A percentile compares a stretch with the other conserved stretches of the same genome.
These are phyloP conservation scores for Dichotomocladium elegans DNA, from an alignment of 371 early-diverging fungal genomes.

Conservation along the genomic window DNA sequence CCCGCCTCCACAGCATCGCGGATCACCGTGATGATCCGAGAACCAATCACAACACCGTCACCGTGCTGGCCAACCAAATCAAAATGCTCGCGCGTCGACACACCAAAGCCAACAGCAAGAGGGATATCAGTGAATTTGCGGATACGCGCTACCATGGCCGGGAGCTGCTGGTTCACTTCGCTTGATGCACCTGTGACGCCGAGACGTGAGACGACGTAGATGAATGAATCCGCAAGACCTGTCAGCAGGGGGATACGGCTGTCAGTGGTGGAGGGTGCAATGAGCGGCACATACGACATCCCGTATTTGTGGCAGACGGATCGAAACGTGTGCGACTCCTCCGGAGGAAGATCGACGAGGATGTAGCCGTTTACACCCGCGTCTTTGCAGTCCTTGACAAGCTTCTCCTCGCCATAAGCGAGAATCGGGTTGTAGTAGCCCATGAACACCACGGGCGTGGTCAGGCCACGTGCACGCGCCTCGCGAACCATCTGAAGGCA, in stretches of 20 bases:
- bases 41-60: conserved; percentile 95
- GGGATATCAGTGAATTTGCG: conserved; percentile 74
- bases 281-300: conserved; percentile 89
- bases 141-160: conserved; percentile 71
- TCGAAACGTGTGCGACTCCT: conserved; percentile 88
- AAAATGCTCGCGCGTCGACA: conserved; percentile 87
- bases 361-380: conserved; percentile 95
- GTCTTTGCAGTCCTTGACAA: conserved; percentile 78
- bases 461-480: conserved; percentile 84
- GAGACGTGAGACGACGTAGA: conserved; percentile 91
- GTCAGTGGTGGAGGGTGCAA: conserved; percentile 91
- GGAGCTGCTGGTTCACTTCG: conserved; percentile 67
- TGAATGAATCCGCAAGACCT: conserved; percentile 83
- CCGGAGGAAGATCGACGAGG: conserved; percentile 95
- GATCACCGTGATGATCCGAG: conserved; percentile 80
- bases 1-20: conserved; percentile 53
- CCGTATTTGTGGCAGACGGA: conserved; percentile 67
- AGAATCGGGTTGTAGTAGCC: conserved; percentile 97
- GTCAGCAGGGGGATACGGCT: conserved; percentile 77
- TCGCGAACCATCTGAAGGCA: conserved; percentile 79
- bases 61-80: conserved; percentile 76
- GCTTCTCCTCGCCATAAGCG: conserved; percentile 84
- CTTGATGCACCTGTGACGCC: conserved; percentile 88
- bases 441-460: conserved; percentile 93
- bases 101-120: conserved; percentile 97